These are phyloP conservation scores for Populus nigra DNA, from an alignment of 345 rosid species.

Conservation along the genomic window DNA sequence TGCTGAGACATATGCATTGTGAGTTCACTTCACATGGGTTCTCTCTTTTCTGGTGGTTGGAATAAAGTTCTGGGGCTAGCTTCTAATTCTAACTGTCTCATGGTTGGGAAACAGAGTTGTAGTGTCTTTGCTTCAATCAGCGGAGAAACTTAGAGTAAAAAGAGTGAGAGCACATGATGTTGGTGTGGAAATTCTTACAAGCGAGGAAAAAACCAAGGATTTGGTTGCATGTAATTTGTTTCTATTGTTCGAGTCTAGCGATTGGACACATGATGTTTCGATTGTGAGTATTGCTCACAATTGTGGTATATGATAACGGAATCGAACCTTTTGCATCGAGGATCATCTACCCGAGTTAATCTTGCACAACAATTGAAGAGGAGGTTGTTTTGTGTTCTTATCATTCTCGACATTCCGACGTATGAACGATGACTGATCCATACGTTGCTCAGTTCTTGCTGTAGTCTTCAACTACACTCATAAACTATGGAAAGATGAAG, in stretches of 20 bases:
- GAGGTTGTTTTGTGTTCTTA: neutral
- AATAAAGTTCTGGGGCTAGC: neutral
- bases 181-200: neutral
- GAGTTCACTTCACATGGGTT: neutral
- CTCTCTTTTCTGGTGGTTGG: neutral
- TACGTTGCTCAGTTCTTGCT: neutral
- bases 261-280: neutral
- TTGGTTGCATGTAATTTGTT: neutral
- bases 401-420: neutral
- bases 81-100: neutral
- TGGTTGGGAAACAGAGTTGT: neutral
- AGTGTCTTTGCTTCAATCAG: neutral
- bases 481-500: neutral
- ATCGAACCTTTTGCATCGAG: neutral
- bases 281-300: neutral
- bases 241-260: neutral
- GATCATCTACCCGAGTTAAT: neutral
- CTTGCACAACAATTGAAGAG: neutral
- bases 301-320: neutral
- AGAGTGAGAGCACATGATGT: no score
- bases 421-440: neutral
- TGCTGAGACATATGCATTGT: neutral
- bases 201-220: neutral
- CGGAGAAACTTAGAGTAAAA: neutral
- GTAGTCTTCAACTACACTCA: neutral